These are phyloP conservation scores for Boechera divaricarpa DNA, from an alignment of 345 rosid genomes.

Conservation along the genomic window DNA sequence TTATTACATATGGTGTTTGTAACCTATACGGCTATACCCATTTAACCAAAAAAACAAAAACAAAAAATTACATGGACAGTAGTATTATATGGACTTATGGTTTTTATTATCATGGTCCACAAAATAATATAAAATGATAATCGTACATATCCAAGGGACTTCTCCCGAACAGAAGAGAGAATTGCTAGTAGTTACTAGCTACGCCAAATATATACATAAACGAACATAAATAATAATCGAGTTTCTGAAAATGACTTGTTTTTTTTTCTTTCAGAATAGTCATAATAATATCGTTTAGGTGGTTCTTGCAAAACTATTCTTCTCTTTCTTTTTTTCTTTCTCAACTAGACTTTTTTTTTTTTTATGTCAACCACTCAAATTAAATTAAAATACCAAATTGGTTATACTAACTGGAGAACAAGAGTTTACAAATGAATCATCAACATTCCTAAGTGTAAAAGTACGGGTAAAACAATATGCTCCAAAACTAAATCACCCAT, in stretches of 20 bases:
- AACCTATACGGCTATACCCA: background rate
- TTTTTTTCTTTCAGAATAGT: background rate
- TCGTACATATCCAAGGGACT: constrained; percentile 24
- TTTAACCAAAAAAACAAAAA: background rate
- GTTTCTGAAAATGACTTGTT: background rate
- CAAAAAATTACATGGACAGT: background rate
- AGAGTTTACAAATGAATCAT: too few species aligned
- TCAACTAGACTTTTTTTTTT: background rate
- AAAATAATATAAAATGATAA: background rate
- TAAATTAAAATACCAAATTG: too few species aligned
- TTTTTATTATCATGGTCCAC: constrained; percentile 22
- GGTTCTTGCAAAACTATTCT: background rate
- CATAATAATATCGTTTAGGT: too few species aligned
- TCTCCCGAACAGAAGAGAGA: background rate
- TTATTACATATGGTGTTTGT: background rate
- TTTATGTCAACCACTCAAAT: background rate
- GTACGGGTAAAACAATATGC: too few species aligned
- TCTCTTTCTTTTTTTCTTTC: background rate
- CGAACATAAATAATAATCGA: background rate
- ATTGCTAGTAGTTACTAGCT: background rate
- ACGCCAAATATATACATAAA: constrained; percentile 11
- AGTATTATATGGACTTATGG: constrained; percentile 12
- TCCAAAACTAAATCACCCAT: too few species aligned
- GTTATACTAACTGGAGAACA: too few species aligned
- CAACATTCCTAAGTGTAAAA: too few species aligned